Percentiles rank a stretch among this genome's conserved stretches.
phyloP scores from a whole-genome alignment of 306 rosid species.

The Quillaja saponaria region DNA sequence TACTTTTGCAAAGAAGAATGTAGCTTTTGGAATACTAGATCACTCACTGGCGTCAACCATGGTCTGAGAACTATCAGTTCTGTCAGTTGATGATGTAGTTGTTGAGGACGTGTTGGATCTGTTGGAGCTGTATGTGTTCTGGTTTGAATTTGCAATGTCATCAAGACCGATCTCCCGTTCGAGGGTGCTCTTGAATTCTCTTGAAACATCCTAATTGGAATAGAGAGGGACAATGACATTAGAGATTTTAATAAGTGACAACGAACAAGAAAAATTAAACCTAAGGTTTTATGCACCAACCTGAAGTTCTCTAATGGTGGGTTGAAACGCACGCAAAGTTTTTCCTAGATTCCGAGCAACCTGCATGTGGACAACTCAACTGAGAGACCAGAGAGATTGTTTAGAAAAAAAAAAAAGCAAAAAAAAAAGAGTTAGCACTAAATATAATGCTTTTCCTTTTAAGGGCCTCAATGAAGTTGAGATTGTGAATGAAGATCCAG shows the following conservation, averaged over 20 bases:
- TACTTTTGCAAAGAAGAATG: constrained; percentile 13
- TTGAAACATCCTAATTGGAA: constrained; percentile 70
- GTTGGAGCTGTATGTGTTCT: constrained; percentile 44
- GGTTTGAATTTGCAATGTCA: constrained; percentile 60
- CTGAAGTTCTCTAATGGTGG: constrained; percentile 97
- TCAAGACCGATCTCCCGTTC: constrained; percentile 98
- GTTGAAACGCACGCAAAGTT: constrained; percentile 93
- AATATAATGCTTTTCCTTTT: not conserved
- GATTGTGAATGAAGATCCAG: constrained; percentile 12
- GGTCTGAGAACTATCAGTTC: constrained; percentile 41
- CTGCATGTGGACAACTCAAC: constrained; percentile 47
- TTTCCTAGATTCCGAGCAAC: constrained; percentile 95
- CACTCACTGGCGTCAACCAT: constrained; percentile 74
- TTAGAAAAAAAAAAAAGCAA: constrained; percentile 7
- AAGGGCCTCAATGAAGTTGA: not conserved
- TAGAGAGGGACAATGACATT: constrained; percentile 24
- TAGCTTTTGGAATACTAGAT: constrained; percentile 20
- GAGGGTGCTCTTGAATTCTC: constrained; percentile 94
- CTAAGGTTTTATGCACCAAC: constrained; percentile 37
- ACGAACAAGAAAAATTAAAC: not conserved
- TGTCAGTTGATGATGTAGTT: constrained; percentile 49
- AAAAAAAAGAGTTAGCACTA: too few species aligned
- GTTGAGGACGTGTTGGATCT: constrained; percentile 38
- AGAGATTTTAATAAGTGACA: constrained; percentile 24
- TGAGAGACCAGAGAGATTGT: constrained; percentile 4